A percentile compares a stretch with the other conserved stretches of the same genome.
Evolutionary conservation across 129 eudicot genomes (phyloP).

Genomic region (Tagetes erecta): DNA sequence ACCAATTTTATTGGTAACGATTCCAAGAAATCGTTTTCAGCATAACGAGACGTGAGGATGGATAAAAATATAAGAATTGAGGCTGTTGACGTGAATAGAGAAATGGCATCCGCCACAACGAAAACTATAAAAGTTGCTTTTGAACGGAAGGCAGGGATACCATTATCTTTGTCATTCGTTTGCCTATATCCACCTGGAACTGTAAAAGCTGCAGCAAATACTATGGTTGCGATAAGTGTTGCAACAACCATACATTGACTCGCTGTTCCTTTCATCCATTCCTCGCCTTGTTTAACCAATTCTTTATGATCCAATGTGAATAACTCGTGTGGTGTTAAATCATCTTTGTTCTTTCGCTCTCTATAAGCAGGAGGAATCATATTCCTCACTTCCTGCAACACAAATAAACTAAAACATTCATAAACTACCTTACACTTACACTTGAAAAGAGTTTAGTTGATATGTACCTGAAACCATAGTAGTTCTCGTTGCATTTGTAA

Average conservation of each 20-base stretch:
- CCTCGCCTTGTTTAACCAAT: slow-evolving; percentile 2
- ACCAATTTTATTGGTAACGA: slow-evolving; percentile 25
- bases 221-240: slow-evolving; percentile 29
- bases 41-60: slow-evolving; percentile 28
- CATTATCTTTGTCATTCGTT: neutral
- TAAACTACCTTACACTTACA: neutral
- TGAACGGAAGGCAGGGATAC: slow-evolving; percentile 6
- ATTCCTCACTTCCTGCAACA: slow-evolving; percentile 15
- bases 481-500: slow-evolving; percentile 25
- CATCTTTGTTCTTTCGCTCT: slow-evolving; percentile 17
- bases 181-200: neutral
- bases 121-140: slow-evolving; percentile 21
- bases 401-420: neutral
- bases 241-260: slow-evolving; percentile 31
- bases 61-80: slow-evolving; percentile 17
- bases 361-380: slow-evolving; percentile 17
- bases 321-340: slow-evolving; percentile 19
- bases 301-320: slow-evolving; percentile 19
- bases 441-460: neutral
- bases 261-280: slow-evolving; percentile 21
- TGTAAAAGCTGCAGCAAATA: slow-evolving; percentile 21
- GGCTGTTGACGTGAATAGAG: slow-evolving; percentile 14
- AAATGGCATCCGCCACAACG: slow-evolving; percentile 33
- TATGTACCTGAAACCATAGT: slow-evolving; percentile 21
- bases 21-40: slow-evolving; percentile 30